Conservation (phyloP, 169 alveolate species). For the Plasmodium berghei region DNA sequence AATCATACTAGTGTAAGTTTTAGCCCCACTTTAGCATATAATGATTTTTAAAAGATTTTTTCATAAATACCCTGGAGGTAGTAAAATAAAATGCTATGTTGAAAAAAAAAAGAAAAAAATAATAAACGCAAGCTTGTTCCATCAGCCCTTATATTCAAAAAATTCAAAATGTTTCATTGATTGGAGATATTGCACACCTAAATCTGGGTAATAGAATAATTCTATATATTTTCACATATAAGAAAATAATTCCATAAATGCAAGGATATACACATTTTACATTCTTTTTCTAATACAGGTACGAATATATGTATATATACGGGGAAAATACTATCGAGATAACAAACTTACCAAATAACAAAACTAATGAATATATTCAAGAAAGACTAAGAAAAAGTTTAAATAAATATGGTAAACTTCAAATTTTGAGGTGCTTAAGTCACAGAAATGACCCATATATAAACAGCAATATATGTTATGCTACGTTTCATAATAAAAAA, state of each 20-base stretch:
- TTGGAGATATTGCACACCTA: slow-evolving; percentile 81
- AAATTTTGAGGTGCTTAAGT: slow-evolving; percentile 86
- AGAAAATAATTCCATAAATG: neutral
- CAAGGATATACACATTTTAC: neutral
- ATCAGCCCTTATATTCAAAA: slow-evolving; percentile 60
- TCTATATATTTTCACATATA: neutral
- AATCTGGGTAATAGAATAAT: slow-evolving; percentile 60
- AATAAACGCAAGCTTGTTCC: slow-evolving; percentile 34
- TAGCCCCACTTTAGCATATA: neutral
- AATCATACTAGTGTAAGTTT: too few species aligned
- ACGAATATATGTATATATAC: slow-evolving; percentile 81
- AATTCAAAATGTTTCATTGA: slow-evolving; percentile 60
- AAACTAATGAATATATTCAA: slow-evolving; percentile 92
- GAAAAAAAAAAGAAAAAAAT: slow-evolving; percentile 56
- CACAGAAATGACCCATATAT: slow-evolving; percentile 92
- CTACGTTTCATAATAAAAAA: slow-evolving; percentile 83
- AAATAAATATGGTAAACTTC: slow-evolving; percentile 88
- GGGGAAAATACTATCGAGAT: slow-evolving; percentile 88
- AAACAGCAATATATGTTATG: slow-evolving; percentile 87
- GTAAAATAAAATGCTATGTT: slow-evolving; percentile 68
- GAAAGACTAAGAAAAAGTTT: slow-evolving; percentile 88
- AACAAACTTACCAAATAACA: slow-evolving; percentile 86
- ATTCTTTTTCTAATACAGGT: slow-evolving; percentile 31
- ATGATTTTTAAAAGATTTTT: slow-evolving; percentile 73
- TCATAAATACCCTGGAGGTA: slow-evolving; percentile 74